A percentile compares a stretch with the other conserved stretches of the same genome.
Conservation (phyloP, 2,329 filamentous ascomycete genomes). For the Colletotrichum limetticola region DNA sequence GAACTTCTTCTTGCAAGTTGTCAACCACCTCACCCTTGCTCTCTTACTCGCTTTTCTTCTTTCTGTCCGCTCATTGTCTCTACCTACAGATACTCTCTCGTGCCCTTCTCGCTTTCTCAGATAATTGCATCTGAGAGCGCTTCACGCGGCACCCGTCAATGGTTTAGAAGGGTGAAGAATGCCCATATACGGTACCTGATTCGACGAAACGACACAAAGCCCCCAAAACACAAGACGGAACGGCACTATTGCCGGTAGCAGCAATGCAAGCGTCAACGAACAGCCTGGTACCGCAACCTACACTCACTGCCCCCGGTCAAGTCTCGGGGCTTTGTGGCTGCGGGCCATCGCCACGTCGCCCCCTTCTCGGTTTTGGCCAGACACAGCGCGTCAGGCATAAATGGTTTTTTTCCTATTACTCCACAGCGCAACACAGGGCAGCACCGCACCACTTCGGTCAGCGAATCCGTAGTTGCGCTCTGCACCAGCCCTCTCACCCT, state of each 20-base stretch:
- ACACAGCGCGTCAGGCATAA: background rate
- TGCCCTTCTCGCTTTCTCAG: background rate
- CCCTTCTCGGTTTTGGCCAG: background rate
- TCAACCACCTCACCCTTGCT: background rate
- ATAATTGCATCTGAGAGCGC: conserved; percentile 8
- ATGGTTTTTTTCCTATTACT: background rate
- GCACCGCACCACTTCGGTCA: background rate
- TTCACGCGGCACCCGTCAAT: conserved; percentile 1
- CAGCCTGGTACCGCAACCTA: background rate
- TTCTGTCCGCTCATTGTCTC: background rate
- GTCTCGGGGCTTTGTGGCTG: conserved; percentile 1
- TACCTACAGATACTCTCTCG: background rate
- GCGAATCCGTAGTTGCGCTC: background rate
- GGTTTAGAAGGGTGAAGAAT: background rate
- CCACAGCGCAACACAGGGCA: background rate
- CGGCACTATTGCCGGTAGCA: conserved; percentile 10
- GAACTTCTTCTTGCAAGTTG: background rate
- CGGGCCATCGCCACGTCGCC: conserved; percentile 21
- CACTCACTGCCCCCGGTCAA: background rate
- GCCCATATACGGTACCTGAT: conserved; percentile 1
- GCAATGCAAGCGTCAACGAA: conserved; percentile 16
- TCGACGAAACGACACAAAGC: conserved; percentile 1
- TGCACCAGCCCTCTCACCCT: background rate
- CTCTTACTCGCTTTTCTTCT: background rate
- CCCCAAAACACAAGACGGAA: conserved; percentile 18